A percentile compares a stretch with the other conserved stretches of the same genome.
Conservation (phyloP, 495 filamentous ascomycete genomes). For the Lepraria neglecta region DNA sequence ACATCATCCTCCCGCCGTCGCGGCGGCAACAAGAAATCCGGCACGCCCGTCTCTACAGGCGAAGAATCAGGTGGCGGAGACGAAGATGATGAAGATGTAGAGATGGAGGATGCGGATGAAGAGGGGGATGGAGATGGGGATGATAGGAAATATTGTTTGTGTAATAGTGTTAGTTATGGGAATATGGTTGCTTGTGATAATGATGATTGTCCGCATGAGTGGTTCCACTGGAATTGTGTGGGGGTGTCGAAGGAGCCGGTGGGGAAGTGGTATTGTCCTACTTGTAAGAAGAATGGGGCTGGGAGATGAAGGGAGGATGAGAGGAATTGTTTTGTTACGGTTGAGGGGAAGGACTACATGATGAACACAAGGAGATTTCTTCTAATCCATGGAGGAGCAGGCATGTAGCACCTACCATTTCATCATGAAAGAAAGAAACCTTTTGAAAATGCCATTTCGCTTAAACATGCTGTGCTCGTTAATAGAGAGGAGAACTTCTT, state of each 20-base stretch:
- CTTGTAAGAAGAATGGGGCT: slow-evolving; percentile 54
- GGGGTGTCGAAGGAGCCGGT: slow-evolving; percentile 80
- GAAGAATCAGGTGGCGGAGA: slow-evolving; percentile 22
- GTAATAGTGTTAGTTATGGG: slow-evolving; percentile 86
- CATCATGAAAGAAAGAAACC: no score
- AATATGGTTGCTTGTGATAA: slow-evolving; percentile 99
- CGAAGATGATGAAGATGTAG: slow-evolving; percentile 33
- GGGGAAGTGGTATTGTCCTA: slow-evolving; percentile 88
- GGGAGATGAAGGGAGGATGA: slow-evolving; percentile 38
- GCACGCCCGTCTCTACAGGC: slow-evolving; percentile 21
- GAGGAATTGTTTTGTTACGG: neutral
- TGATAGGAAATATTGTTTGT: slow-evolving; percentile 64
- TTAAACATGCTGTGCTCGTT: neutral
- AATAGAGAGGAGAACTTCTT: neutral
- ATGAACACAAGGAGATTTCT: neutral
- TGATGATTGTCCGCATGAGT: slow-evolving; percentile 83
- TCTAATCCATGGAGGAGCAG: no score
- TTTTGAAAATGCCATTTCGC: slow-evolving; percentile 2
- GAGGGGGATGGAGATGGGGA: slow-evolving; percentile 19
- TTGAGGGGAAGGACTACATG: neutral
- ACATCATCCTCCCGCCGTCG: slow-evolving; percentile 41
- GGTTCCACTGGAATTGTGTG: slow-evolving; percentile 98
- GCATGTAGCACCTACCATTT: no score
- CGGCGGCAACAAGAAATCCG: slow-evolving; percentile 42
- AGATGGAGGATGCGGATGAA: slow-evolving; percentile 38